Evolutionary conservation across 768 basidiomycete species (phyloP), one percentile per base, ranked within the genome.

Genomic region (Butyriboletus loyo): DNA sequence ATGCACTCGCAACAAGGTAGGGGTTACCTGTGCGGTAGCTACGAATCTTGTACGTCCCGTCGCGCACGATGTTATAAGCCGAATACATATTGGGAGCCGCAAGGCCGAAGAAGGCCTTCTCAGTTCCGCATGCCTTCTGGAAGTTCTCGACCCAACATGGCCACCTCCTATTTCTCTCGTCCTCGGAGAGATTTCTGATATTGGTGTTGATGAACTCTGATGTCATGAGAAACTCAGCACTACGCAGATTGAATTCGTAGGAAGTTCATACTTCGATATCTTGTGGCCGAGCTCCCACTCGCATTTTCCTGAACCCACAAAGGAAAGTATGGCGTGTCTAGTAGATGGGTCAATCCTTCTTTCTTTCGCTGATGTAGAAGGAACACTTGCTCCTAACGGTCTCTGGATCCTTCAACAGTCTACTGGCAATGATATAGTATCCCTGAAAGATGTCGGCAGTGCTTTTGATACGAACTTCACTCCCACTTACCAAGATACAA

Each of bases 401-500:
- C n/a, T n/a, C n/a, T n/a, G n/a, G 49, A 4, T 52, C 49, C 2
- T 9, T 7, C 15, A 52, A 14, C 27, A 53, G 6, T 36, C 7
- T 14, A 4, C 14, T 40, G 22, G 49, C 49, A 5, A 53, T 52
- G 7, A 3, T 19, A 4, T 42, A 1, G 27, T 53, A 53, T 42
- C 39, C 52, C 52, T 53, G 38, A 24, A 24, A 52, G 2, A 22
- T 22, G 22, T n/a, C n/a, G n/a, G n/a, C n/a, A n/a, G n/a, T n/a
- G n/a, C n/a, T n/a, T n/a, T n/a, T n/a, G n/a, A n/a, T 0, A 30
- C 10, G 22, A 11, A 36, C 11, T 3, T 9, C 7, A 24, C 25
- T 13, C 5, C 3, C 4, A 36, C 52, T 28, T n/a, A 53, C 52
- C 49, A 53, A 22, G 28, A 53, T 51, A 15, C 52, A 50, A 42